Base-by-base conservation (phyloP, 2,329 filamentous ascomycete genomes). In the Chrysosporium keratinophilum region DNA sequence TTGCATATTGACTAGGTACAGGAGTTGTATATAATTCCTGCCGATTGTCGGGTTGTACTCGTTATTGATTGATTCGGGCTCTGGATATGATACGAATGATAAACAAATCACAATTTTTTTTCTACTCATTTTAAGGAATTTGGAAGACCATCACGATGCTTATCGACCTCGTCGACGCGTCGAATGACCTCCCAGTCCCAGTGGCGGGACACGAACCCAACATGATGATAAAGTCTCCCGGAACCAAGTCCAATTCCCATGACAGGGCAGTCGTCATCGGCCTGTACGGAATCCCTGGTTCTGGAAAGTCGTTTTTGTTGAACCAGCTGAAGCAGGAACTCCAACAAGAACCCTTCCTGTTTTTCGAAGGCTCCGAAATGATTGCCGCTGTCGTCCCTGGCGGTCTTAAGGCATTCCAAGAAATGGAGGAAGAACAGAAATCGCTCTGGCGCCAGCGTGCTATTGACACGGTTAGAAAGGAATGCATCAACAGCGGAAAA, bases 211-310 rank as follows among this genome's bases (percentile, higher is more conserved):
- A 28, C 3, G 23, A 28, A 28, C 7, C 23, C 23, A 7, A 28
- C 23, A 28, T 28, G 7, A 4, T 7, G 11, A 37, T 14, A 43
- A 11, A 4, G 17, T 6, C 41, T 3, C 12, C 15, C 15, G 20
- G 20, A 23, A 19, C 20, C 6, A 12, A 17, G 17, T 19, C 15
- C 17, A 14, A 12, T 43, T 19, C 41, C 20, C 43, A 12, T 35
- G 50, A 57, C 15, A 74, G 69, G 56, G 65, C 73, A 11, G 60
- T 60, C 1, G 63, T 81, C 15, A 63, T 82, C 31, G 78, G 78
- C 2, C 50, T 82, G 1, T 82, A 81, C 56, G 79, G 78, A 5
- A 17, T 82, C 37, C 66, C 77, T 1, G 78, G 77, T 0, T 74
- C 63, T n/a, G 79, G 79, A 3, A 82, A 82, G 61, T 72, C 75